These are phyloP conservation scores for Taphrina communis DNA, from an alignment of 1,139 yeast genomes.

Conservation along the genomic window DNA sequence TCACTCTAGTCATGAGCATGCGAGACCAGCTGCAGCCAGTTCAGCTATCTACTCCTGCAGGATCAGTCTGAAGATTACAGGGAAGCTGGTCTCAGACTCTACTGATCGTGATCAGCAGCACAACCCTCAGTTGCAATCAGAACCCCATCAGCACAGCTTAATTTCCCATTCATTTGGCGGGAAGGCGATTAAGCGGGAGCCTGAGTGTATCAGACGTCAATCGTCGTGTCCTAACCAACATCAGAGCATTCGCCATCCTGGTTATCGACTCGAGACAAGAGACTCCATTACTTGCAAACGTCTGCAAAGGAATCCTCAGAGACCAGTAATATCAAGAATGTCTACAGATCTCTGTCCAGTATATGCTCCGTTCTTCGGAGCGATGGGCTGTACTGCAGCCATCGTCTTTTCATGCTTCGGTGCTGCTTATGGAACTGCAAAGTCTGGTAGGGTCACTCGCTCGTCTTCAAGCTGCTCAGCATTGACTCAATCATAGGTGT, in stretches of 20 bases:
- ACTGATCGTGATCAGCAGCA: not conserved
- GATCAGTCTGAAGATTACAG: too few species aligned
- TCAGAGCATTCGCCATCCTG: constrained; percentile 9
- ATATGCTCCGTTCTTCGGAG: constrained; percentile 80
- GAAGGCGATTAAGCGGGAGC: constrained; percentile 11
- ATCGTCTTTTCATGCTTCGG: constrained; percentile 87
- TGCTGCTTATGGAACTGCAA: constrained; percentile 98
- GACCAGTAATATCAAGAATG: constrained; percentile 12
- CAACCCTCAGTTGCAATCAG: not conserved
- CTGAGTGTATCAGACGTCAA: constrained; percentile 11
- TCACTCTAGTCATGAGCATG: too few species aligned
- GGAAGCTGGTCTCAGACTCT: too few species aligned
- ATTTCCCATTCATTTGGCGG: constrained; percentile 8
- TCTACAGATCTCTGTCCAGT: constrained; percentile 42
- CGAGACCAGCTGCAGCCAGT: too few species aligned
- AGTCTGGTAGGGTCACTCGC: constrained; percentile 64
- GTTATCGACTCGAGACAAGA: not conserved
- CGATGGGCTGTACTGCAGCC: constrained; percentile 99
- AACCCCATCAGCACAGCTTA: constrained; percentile 4
- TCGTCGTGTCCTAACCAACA: constrained; percentile 8
- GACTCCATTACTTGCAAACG: not conserved
- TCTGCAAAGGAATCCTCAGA: not conserved
- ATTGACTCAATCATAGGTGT: constrained; percentile 52
- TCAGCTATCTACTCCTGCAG: too few species aligned
- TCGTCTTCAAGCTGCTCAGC: not conserved